These are phyloP conservation scores for Yamadazyma dushanensis DNA, from an alignment of 1,139 yeast species.

Conservation along the genomic window DNA sequence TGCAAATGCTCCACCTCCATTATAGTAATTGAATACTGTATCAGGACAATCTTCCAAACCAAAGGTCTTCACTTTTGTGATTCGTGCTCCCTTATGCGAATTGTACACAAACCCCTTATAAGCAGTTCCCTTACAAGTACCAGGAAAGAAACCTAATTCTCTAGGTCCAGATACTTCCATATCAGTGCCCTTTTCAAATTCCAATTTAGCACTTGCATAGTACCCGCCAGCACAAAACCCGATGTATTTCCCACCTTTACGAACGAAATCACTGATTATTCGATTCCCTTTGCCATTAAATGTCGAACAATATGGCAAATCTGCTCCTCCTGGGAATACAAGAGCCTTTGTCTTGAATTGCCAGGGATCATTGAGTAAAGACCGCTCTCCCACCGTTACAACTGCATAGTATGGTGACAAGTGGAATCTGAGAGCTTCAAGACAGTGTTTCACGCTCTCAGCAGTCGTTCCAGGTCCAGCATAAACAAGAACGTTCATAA, in stretches of 20 bases:
- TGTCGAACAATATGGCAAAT: slow-evolving; percentile 73
- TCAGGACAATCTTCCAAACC: slow-evolving; percentile 24
- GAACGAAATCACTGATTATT: slow-evolving; percentile 62
- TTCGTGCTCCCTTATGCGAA: slow-evolving; percentile 71
- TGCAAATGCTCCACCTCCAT: slow-evolving; percentile 88
- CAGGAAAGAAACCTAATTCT: slow-evolving; percentile 80
- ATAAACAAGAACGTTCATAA: slow-evolving; percentile 80
- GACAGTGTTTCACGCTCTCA: slow-evolving; percentile 81
- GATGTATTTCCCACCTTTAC: slow-evolving; percentile 74
- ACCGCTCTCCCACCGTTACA: slow-evolving; percentile 60
- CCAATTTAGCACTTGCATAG: slow-evolving; percentile 72
- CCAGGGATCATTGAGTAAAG: slow-evolving; percentile 86
- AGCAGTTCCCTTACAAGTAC: slow-evolving; percentile 79
- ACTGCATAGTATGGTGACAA: slow-evolving; percentile 93
- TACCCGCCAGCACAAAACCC: slow-evolving; percentile 99
- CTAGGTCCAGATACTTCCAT: slow-evolving; percentile 86
- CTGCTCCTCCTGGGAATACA: slow-evolving; percentile 97
- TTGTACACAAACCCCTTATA: slow-evolving; percentile 78
- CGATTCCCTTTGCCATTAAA: slow-evolving; percentile 71
- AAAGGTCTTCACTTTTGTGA: slow-evolving; percentile 47
- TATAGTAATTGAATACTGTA: slow-evolving; percentile 51
- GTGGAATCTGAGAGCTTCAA: slow-evolving; percentile 69
- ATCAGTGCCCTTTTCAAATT: slow-evolving; percentile 76
- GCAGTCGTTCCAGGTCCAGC: slow-evolving; percentile 87
- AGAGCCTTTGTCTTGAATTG: slow-evolving; percentile 69